Base-by-base conservation (phyloP, 169 alveolate genomes). In the Plasmodium sp. region DNA sequence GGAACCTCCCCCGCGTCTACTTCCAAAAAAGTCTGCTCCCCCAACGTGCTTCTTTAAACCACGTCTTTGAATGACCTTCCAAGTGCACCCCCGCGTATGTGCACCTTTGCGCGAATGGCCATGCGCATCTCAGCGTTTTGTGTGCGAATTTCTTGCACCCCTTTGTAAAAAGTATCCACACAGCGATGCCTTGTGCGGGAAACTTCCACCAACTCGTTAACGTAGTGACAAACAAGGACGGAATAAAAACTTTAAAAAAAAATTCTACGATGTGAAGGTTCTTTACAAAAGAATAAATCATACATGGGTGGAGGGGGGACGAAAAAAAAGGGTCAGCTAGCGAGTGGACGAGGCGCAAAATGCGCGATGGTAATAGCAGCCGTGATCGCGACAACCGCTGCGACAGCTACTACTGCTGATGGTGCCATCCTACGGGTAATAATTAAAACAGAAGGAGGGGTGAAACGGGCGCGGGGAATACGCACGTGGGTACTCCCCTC, bases 221-320 rank as follows among this genome's bases (percentile, higher is more conserved):
- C 72, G 3, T 80, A 80, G 27, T 18, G 39, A 22, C 22, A 67
- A 67, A 67, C 33, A 39, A 80, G 84, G 58, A 43, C 41, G 36
- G 36, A 80, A 36, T 43, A 43, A 80, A 80, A 80, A 80, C 84
- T 80, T 80, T 41, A 80, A 80, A 80, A 80, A 80, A 43, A 80
- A 80, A 77, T 39, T 80, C 18, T 80, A 80, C 18, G 77, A 67
- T 67, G 77, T 67, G 77, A 7, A 67, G 39, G 77, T 67, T 67
- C 39, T 67, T 67, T 67, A n/a, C 77, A 67, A 67, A 67, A 31
- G n/a, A 22, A 67, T 31, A 22, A 67, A 22, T 4, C 34, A 67
- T 67, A 67, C 36, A 67, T 31, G 43, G 12, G 3, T 67, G 39
- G 77, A 7, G 3, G n/a, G 2, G 36, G 12, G 77, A 62, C 58